A percentile compares a stretch with the other conserved stretches of the same genome.
Evolutionary conservation across 306 rosid species (phyloP).

Genomic region (Quercus variabilis): DNA sequence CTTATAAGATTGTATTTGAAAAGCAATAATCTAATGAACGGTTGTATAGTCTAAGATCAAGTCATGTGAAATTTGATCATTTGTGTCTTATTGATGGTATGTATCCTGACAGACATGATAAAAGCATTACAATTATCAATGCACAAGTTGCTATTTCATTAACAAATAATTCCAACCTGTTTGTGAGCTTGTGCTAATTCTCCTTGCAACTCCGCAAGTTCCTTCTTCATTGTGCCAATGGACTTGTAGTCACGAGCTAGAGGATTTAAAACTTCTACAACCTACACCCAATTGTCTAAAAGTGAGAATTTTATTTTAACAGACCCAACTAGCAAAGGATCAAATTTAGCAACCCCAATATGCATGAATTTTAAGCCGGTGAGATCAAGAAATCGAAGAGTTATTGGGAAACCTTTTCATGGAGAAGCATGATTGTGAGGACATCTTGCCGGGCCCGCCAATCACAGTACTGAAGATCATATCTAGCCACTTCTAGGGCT

Average conservation of each 20-base stretch:
- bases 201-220: slow-evolving; percentile 84
- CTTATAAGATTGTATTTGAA: neutral
- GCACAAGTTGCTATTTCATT: neutral
- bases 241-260: slow-evolving; percentile 90
- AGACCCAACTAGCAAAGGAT: neutral
- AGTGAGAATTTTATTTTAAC: neutral
- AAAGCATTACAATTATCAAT: neutral
- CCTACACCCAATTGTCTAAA: slow-evolving; percentile 27
- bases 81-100: neutral
- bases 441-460: slow-evolving; percentile 99
- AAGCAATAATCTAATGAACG: neutral
- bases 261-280: slow-evolving; percentile 80
- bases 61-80: neutral
- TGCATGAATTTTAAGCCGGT: neutral
- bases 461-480: slow-evolving; percentile 85
- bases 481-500: slow-evolving; percentile 87
- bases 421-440: slow-evolving; percentile 92
- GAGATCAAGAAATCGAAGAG: neutral
- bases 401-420: slow-evolving; percentile 66
- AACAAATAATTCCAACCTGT: slow-evolving; percentile 40
- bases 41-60: neutral
- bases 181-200: slow-evolving; percentile 81
- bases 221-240: slow-evolving; percentile 88
- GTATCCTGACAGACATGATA: neutral
- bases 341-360: neutral